A percentile compares a stretch with the other conserved stretches of the same genome.
Evolutionary conservation across 2,329 filamentous ascomycete genomes (phyloP).

Genomic region (Cadophora sp.): DNA sequence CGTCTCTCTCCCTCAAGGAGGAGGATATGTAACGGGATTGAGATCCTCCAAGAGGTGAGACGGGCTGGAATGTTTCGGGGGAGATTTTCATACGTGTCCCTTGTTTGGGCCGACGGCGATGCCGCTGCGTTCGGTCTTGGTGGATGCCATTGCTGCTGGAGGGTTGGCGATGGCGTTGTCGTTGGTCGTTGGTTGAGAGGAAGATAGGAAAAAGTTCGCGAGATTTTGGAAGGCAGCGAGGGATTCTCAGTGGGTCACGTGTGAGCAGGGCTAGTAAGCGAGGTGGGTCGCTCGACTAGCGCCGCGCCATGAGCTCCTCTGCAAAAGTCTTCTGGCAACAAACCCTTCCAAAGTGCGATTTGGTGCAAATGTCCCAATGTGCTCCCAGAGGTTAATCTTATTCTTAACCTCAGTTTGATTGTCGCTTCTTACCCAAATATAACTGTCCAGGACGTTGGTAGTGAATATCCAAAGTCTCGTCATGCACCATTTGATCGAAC

Average conservation of each 20-base stretch:
- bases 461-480: no score
- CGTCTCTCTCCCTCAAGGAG: conserved; percentile 10
- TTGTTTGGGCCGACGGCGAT: conserved; percentile 68
- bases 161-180: conserved; percentile 18
- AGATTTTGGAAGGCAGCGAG: not conserved
- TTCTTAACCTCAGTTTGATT: no score
- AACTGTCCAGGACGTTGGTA: no score
- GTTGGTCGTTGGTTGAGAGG: conserved; percentile 18
- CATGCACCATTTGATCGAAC: no score
- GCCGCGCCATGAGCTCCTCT: no score
- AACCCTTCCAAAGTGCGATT: no score
- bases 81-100: conserved; percentile 67
- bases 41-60: conserved; percentile 81
- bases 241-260: conserved; percentile 9
- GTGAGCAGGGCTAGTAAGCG: not conserved
- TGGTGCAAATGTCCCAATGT: no score
- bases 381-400: no score
- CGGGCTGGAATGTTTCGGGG: conserved; percentile 37
- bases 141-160: conserved; percentile 60
- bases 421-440: no score
- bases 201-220: conserved; percentile 21
- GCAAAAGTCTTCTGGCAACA: no score
- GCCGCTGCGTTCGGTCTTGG: conserved; percentile 61
- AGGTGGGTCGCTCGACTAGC: not conserved
- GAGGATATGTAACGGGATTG: conserved; percentile 47